Base-by-base conservation (phyloP, 805 yeast species). In the Nakazawaea holstii region DNA sequence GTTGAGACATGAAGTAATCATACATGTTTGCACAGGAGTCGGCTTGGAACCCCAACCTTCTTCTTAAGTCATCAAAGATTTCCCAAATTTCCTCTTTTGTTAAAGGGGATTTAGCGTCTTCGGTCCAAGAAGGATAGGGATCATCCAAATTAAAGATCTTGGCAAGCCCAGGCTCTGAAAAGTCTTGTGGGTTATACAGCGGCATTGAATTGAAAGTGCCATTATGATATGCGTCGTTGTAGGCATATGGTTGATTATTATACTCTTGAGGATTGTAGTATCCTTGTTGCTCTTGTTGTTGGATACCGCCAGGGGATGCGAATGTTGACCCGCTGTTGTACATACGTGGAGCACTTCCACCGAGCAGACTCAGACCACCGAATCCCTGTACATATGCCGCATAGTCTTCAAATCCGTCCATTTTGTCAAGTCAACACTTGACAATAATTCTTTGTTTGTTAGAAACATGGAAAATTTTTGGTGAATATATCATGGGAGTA, bases 31-130 rank as follows among this genome's bases (percentile, higher is more conserved):
- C 72, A 65, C 80, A 79, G 27, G 87, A 85, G 54, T 86, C 90
- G 28, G 73, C 67, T 67, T 91, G 98, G 67, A 91, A 91, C 0
- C 97, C 97, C 68, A 91, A 88, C 48, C 76, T 70, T 39, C 61
- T 57, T n/a, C 78, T 71, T 41, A 91, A 61, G 27, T 76, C 76
- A 24, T 66, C 62, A 59, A 91, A 86, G 8, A 87, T 77, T 4
- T 63, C 69, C 49, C 67, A 66, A n/a, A 91, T 84, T 53, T 80
- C 84, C 35, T 69, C 75, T 53, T 79, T 76, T 43, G 86, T 74
- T 40, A 94, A 76, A 8, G 97, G 96, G 20, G 84, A 87, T 62
- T 82, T 74, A 26, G 72, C 72, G 57, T 78, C 82, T 39, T 77
- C 76, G 28, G 75, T 69, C 79, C 82, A 79, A 17, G 82, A 78